These are phyloP conservation scores for Hanseniaspora guilliermondii DNA, from an alignment of 805 yeast genomes.

Conservation along the genomic window DNA sequence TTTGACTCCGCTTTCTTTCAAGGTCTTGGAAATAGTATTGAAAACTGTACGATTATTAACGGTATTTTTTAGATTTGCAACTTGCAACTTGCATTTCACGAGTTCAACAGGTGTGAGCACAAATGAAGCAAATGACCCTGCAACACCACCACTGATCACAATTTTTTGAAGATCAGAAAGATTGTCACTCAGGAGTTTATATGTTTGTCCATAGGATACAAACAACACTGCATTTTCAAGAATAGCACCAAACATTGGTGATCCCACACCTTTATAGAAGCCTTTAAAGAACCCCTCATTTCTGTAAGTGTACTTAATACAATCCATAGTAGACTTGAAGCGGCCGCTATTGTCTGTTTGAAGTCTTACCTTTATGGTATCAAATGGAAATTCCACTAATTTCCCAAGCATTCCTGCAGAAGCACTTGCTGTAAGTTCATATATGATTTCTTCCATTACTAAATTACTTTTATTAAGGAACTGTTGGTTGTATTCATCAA, in stretches of 20 bases:
- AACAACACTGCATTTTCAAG: constrained; percentile 75
- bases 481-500: too few species aligned
- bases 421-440: constrained; percentile 24
- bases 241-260: constrained; percentile 85
- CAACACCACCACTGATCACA: constrained; percentile 60
- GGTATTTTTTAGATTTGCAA: constrained; percentile 29
- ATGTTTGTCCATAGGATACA: constrained; percentile 44
- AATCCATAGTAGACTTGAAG: constrained; percentile 50
- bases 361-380: constrained; percentile 78
- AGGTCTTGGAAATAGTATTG: constrained; percentile 33
- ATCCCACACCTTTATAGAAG: constrained; percentile 63
- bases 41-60: constrained; percentile 25
- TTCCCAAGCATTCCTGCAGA: constrained; percentile 74
- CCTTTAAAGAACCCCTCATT: constrained; percentile 63
- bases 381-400: constrained; percentile 80
- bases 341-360: constrained; percentile 57
- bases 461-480: too few species aligned
- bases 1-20: constrained; percentile 40
- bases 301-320: constrained; percentile 47
- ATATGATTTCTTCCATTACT: constrained; percentile 25
- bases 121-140: constrained; percentile 74
- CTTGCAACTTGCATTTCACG: constrained; percentile 79
- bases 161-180: constrained; percentile 24
- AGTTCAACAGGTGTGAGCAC: constrained; percentile 86
- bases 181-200: constrained; percentile 21